Percentiles rank a stretch among this genome's conserved stretches.
phyloP scores from a whole-genome alignment of 768 basidiomycete species.

The Boletus patriciae region DNA sequence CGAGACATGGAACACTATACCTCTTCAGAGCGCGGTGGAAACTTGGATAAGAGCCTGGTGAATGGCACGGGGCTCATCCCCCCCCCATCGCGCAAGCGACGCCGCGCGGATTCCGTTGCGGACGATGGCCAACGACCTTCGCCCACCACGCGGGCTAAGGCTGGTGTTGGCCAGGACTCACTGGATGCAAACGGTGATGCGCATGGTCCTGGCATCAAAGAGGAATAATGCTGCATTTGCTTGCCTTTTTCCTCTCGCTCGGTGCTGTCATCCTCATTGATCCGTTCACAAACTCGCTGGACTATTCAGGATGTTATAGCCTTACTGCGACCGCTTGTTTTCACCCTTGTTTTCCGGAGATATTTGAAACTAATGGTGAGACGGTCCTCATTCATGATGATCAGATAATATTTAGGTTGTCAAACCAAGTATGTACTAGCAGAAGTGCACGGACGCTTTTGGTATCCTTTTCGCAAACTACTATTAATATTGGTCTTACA shows the following conservation, averaged over 20 bases:
- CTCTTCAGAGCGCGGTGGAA: slow-evolving; percentile 29
- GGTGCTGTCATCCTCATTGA: background rate
- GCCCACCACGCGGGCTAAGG: slow-evolving; percentile 16
- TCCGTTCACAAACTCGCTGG: background rate
- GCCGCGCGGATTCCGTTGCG: slow-evolving; percentile 21
- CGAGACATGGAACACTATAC: slow-evolving; percentile 31
- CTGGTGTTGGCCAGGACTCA: slow-evolving; percentile 16
- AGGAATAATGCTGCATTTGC: slow-evolving; percentile 20
- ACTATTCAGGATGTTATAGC: background rate
- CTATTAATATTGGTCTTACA: background rate
- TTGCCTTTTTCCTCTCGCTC: background rate
- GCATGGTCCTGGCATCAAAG: slow-evolving; percentile 26
- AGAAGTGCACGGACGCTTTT: slow-evolving; percentile 8
- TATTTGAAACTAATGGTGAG: slow-evolving; percentile 8
- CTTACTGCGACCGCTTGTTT: background rate
- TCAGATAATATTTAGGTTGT: slow-evolving; percentile 9
- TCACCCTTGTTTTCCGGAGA: background rate
- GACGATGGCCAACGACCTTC: slow-evolving; percentile 24
- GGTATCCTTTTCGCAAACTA: background rate
- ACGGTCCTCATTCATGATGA: background rate
- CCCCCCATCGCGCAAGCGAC: slow-evolving; percentile 31
- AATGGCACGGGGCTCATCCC: slow-evolving; percentile 23
- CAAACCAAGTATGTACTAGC: slow-evolving; percentile 10
- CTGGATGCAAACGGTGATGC: slow-evolving; percentile 17
- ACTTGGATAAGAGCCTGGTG: slow-evolving; percentile 18